Evolutionary conservation across 176 grass and related monocot genomes (phyloP), one percentile per base, ranked within the genome.

Genomic region (Areca catechu): DNA sequence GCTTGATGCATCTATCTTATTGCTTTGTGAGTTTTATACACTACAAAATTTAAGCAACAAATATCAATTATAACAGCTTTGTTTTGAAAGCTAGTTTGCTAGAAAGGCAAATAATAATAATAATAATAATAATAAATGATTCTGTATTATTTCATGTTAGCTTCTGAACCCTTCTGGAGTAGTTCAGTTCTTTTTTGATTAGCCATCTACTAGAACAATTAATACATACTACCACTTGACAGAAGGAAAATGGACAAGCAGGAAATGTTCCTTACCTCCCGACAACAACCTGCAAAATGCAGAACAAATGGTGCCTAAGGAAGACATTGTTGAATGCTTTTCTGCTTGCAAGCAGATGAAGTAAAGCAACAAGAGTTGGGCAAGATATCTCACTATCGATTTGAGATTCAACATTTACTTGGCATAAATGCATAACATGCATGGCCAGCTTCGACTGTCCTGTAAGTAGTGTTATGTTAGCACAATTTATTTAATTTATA

Each of bases 281-380:
- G 76, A 78, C 83, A 85, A 83, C 57, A 56, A 98, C 74, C 75
- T 92, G 93, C 76, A 98, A 83, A 77, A 98, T 92, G 76, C 87
- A 91, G 81, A 97, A 97, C 58, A 92, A 70, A 57, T 98, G 73
- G 72, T 98, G 93, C 20, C 93, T 77, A 85, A 98, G 87, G 72
- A 82, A 85, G 34, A 88, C 53, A 50, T 98, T 92, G 73, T 92
- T 83, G 73, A 90, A 92, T 20, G 87, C 79, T 62, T 85, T 91
- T 76, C 65, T 88, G 69, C 87, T 79, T 74, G 72, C 62, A 61
- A 98, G 70, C 24, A 98, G 74, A 24, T 57, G 62, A 75, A 98
- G 83, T 19, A 98, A 81, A 75, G 61, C 60, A 69, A 92, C 43
- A 60, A 85, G 69, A 75, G 84, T 88, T 57, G 71, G 37, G 48